Evolutionary conservation across 2,329 filamentous ascomycete genomes (phyloP).

Genomic region (Cladosporium cucumerinum): DNA sequence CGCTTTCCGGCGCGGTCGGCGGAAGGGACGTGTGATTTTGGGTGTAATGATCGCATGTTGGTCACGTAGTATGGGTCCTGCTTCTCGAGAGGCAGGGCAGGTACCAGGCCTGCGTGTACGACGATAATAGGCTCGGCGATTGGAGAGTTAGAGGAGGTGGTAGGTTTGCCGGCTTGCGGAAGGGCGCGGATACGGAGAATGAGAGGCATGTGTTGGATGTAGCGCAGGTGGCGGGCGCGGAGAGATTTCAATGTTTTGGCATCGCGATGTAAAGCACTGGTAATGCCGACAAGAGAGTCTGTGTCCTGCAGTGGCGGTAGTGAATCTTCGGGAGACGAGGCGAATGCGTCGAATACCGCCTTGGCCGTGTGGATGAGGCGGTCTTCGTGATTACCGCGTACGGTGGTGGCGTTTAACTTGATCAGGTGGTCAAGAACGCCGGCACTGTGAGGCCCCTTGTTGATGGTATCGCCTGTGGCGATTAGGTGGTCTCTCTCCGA

Average conservation of each 20-base stretch:
- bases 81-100: constrained; percentile 64
- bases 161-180: constrained; percentile 23
- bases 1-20: constrained; percentile 28
- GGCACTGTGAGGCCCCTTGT: constrained; percentile 79
- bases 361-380: constrained; percentile 60
- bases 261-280: constrained; percentile 25
- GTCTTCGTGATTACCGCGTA: constrained; percentile 93
- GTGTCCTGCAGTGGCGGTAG: neutral
- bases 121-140: constrained; percentile 60
- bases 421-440: constrained; percentile 76
- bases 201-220: constrained; percentile 35
- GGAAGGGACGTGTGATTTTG: constrained; percentile 58
- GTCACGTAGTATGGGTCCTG: constrained; percentile 80
- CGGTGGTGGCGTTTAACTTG: constrained; percentile 69
- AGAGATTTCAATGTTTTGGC: constrained; percentile 28
- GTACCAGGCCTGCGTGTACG: constrained; percentile 83
- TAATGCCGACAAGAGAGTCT: constrained; percentile 11
- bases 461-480: constrained; percentile 73
- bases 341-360: constrained; percentile 12
- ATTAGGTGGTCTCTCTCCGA: constrained; percentile 67
- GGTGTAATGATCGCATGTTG: constrained; percentile 82
- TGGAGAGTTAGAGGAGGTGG: constrained; percentile 51
- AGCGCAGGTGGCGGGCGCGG: constrained; percentile 31
- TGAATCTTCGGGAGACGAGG: neutral
- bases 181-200: constrained; percentile 36